Percentiles rank a stretch among this genome's conserved stretches.
Evolutionary conservation across 495 filamentous ascomycete species (phyloP).

Genomic region (Filosporella fistucella): DNA sequence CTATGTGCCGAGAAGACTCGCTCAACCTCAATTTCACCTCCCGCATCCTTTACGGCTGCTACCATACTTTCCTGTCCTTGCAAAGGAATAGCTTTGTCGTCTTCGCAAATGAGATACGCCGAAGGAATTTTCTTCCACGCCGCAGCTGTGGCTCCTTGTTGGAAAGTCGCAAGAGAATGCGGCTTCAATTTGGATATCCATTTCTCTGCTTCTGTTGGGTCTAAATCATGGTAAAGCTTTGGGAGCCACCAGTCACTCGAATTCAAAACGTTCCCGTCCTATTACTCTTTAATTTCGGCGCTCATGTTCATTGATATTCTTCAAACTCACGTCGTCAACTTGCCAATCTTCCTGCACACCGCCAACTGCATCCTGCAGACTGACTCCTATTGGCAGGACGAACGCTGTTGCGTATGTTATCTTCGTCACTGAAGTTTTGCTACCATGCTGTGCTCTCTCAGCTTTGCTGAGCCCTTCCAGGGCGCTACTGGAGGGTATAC

Average conservation of each 20-base stretch:
- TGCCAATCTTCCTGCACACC: not conserved
- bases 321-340: not conserved
- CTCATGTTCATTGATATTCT: not conserved
- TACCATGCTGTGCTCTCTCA: slow-evolving; percentile 12
- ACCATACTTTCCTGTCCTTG: slow-evolving; percentile 28
- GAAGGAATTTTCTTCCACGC: slow-evolving; percentile 36
- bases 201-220: not conserved
- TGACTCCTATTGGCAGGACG: slow-evolving; percentile 1
- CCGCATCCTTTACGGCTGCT: slow-evolving; percentile 5
- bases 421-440: slow-evolving; percentile 9
- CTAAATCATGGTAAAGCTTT: slow-evolving; percentile 12
- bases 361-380: slow-evolving; percentile 1
- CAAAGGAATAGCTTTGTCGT: slow-evolving; percentile 33
- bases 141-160: slow-evolving; percentile 25
- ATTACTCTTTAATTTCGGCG: not conserved
- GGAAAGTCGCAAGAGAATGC: slow-evolving; percentile 8
- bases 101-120: slow-evolving; percentile 37
- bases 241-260: not conserved
- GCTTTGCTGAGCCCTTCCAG: slow-evolving; percentile 13
- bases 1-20: slow-evolving; percentile 27
- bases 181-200: slow-evolving; percentile 8
- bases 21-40: slow-evolving; percentile 16
- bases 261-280: slow-evolving; percentile 6
- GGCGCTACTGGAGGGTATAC: slow-evolving; percentile 12
- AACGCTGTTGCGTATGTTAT: slow-evolving; percentile 11